Evolutionary conservation across 1,139 yeast genomes (phyloP), one percentile per base, ranked within the genome.

Genomic region (Scheffersomyces illinoinensis): DNA sequence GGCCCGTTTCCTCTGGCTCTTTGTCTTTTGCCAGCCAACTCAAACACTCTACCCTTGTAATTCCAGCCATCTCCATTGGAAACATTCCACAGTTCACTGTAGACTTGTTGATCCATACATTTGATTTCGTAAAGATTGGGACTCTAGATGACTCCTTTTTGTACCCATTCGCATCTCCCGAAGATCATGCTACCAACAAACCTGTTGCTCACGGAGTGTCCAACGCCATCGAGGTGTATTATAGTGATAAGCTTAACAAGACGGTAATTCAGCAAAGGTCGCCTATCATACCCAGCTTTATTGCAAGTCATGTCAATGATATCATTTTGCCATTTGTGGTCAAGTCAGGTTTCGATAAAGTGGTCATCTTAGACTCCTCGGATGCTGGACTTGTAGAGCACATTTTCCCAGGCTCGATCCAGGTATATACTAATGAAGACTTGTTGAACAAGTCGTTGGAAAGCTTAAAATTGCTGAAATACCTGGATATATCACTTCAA

Each of bases 41-140:
- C 43, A 2, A 33, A 33, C 21, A 48, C 18, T 63, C 77, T 10
- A 72, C 74, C 1, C 70, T 92, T 20, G 70, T 93, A 1, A 59
- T 95, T 1, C 98, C 98, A 0, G 76, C 93, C 0, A 90, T 95
- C 0, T 87, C 97, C 3, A 84, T 92, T 19, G 98, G 97, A 5
- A 95, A 93, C 69, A 90, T 93, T 3, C 97, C 98, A 0, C 99
- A 95, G 71, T 77, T 93, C 57, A 76, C 96, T 0, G 75, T 85
- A 5, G 98, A 93, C 72, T 77, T 93, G 50, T 75, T 95, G 50
- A 76, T 93, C 19, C 90, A 89, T 66, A 87, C 90, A 2, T 76
- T 83, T 47, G 79, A 77, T 1, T 83, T 89, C 59, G 63, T 74
- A 56, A 83, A 82, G 54, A 77, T 88, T 5, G 86, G 85, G 5